Base-by-base conservation (phyloP, 2,329 filamentous ascomycete genomes). In the Phoma sp. region DNA sequence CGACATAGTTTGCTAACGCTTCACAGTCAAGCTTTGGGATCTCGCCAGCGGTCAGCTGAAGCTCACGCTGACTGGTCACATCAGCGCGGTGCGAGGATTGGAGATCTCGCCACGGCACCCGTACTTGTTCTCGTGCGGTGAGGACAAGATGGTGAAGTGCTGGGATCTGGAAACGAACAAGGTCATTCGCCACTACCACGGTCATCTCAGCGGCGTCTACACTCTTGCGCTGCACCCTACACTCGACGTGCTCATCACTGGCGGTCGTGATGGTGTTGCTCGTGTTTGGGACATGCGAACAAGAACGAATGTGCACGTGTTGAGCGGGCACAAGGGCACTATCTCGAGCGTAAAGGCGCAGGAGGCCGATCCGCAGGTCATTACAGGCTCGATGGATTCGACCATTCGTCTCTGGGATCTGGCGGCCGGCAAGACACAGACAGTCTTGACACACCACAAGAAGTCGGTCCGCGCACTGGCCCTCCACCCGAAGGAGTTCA, bases 161-260 rank as follows among this genome's bases (percentile, higher is more conserved):
- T 99, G 95, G 95, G 95, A 99, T 79, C 79, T 99, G 62, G 95
- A 99, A 77, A 97, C 93, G n/a, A 99, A 99, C 80, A 97, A 97
- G 77, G 95, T 99, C 25, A 71, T 71, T 6, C 65, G 66, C 40
- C 92, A 97, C 77, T 99, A 98, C 75, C 95, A 99, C 74, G 96
- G 96, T 14, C 95, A 99, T 78, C 80, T 99, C 22, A 96, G 91
- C 66, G 95, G 95, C 60, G 95, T 99, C 4, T 99, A 99, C 77
- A 93, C 93, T 0, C 81, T 99, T 5, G 86, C 90, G 2, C 80
- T 99, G n/a, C 95, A 99, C 72, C 95, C 95, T 0, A 96, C 92
- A 0, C 83, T 99, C 5, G 95, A 99, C 68, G 90, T 99, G 0
- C 83, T 99, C 14, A 93, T 96, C 40, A 99, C 95, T 0, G 95